A percentile compares a stretch with the other conserved stretches of the same genome.
Evolutionary conservation across 768 basidiomycete genomes (phyloP).

Genomic region (Pholiota molesta): DNA sequence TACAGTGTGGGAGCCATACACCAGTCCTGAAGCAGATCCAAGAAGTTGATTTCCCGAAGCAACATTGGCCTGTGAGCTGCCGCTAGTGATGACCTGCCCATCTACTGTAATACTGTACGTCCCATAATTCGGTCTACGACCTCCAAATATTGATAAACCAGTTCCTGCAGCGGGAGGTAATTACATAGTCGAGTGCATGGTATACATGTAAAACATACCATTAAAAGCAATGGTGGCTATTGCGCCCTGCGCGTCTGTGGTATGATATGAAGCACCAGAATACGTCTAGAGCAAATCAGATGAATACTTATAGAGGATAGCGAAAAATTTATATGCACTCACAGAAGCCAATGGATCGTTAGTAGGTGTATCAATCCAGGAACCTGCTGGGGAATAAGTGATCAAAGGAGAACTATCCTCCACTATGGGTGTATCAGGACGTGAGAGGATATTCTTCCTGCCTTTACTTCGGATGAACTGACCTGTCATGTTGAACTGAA

Average conservation of each 20-base stretch:
- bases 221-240: conserved; percentile 53
- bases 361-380: conserved; percentile 49
- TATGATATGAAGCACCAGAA: conserved; percentile 46
- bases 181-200: neutral
- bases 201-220: conserved; percentile 33
- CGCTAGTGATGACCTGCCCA: conserved; percentile 36
- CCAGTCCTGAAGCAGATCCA: conserved; percentile 43
- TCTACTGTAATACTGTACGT: conserved; percentile 48
- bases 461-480: neutral
- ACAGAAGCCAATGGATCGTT: conserved; percentile 43
- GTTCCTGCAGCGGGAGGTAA: conserved; percentile 37
- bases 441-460: neutral
- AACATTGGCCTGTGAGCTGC: conserved; percentile 34
- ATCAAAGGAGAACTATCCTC: conserved; percentile 62
- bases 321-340: conserved; percentile 15
- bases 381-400: conserved; percentile 48
- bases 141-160: conserved; percentile 56
- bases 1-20: conserved; percentile 49
- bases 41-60: conserved; percentile 37
- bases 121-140: conserved; percentile 48
- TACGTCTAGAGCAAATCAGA: conserved; percentile 36
- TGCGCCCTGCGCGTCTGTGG: conserved; percentile 46
- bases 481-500: conserved; percentile 43
- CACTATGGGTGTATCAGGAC: conserved; percentile 34
- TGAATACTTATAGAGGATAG: neutral